phyloP scores from a whole-genome alignment of 2,329 filamentous ascomycete genomes.

The Fusarium albosuccineum region DNA sequence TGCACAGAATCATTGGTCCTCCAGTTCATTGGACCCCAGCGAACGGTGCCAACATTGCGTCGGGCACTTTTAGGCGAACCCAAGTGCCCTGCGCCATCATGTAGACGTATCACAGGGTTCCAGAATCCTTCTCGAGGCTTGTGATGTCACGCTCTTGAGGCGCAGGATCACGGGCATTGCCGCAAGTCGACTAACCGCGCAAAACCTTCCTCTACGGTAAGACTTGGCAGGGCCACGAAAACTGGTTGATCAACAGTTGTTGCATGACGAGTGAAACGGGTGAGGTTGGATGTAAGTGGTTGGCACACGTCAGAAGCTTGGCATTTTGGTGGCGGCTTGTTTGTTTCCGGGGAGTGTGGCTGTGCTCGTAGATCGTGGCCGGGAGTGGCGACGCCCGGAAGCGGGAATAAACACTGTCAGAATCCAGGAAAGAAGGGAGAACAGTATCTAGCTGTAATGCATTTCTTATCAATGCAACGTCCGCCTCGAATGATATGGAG shows the following conservation, averaged over 20 bases:
- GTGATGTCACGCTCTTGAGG: not conserved
- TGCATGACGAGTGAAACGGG: not conserved
- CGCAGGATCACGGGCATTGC: not conserved
- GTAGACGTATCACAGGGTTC: not conserved
- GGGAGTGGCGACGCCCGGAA: not conserved
- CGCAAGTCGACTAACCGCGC: not conserved
- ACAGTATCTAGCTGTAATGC: too few species aligned
- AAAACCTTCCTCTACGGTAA: not conserved
- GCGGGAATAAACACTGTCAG: too few species aligned
- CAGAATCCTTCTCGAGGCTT: not conserved
- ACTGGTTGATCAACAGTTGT: not conserved
- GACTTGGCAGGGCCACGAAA: not conserved
- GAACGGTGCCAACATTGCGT: not conserved
- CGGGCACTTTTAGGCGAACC: too few species aligned
- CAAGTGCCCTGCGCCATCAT: not conserved
- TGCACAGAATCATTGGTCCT: not conserved
- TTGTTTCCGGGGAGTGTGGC: not conserved
- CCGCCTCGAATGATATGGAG: too few species aligned
- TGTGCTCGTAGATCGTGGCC: slow-evolving; percentile 4
- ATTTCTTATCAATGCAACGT: too few species aligned
- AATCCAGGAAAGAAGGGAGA: too few species aligned
- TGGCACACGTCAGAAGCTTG: slow-evolving; percentile 19
- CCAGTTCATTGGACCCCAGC: not conserved
- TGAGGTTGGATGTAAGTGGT: slow-evolving; percentile 6
- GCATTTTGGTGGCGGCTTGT: not conserved